Base-by-base conservation (phyloP, 805 yeast genomes). In the Candida hispaniensis region DNA sequence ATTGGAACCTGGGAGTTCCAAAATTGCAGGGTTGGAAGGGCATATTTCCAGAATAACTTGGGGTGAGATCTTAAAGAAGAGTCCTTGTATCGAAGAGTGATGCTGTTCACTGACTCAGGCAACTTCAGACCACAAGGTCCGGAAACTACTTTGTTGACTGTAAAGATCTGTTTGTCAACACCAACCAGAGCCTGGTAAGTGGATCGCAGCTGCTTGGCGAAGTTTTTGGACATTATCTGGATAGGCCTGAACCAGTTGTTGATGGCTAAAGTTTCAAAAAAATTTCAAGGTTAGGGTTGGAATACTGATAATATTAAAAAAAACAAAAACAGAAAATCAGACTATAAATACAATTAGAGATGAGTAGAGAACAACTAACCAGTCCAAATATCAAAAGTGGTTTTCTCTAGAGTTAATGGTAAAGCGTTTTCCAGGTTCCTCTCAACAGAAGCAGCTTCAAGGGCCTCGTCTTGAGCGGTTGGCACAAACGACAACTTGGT, bases 111-210 rank as follows among this genome's bases (percentile, higher is more conserved):
- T 10, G 30, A 18, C 2, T 18, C 18, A 9, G 56, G 54, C 12
- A 52, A 34, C 23, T 42, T 38, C 19, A 52, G 16, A 5, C 55
- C 55, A 4, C 51, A 51, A 4, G 49, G 45, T 8, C 55, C 57
- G n/a, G 43, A 38, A 8, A 49, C 40, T 17, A 52, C 28, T 12
- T 45, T 40, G 42, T 51, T 51, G 13, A 52, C 47, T 24, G 42
- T 40, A 20, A 40, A 34, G 6, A 52, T 20, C 39, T 52, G 57
- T 15, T 21, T 20, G 26, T 32, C 36, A 18, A 32, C 36, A 12
- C 36, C 36, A 32, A 28, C 18, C 36, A 32, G 23, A 28, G 17
- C 18, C 36, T 32, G 36, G 36, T 32, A 23, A 17, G 36, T 32
- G 28, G 17, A 23, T 17, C 36, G 36, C 18, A 32, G 36, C 22